Evolutionary conservation across 2,329 filamentous ascomycete species (phyloP), one percentile per base, ranked within the genome.

Genomic region (Aureobasidium sp.): DNA sequence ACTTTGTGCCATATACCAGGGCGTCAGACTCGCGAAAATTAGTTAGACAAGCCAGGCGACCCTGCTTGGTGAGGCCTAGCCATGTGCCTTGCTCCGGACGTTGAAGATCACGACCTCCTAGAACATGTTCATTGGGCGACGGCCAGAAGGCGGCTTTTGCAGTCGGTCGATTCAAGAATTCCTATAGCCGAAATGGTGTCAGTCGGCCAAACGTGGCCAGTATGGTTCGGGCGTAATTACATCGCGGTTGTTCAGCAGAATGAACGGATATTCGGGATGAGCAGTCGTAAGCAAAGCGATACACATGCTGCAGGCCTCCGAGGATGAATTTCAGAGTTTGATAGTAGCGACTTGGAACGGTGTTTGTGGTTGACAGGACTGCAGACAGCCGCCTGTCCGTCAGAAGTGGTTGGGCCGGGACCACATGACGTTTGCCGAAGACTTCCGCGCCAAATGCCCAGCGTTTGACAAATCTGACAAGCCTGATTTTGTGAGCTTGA

Each of bases 121-220:
- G 76, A 60, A 87, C 79, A 64, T 85, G 76, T 16, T 72, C 67
- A 66, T 83, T 71, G 3, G 83, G 82, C 11, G 74, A 67, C 45
- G 80, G 78, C 85, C 85, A 87, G 82, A 83, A 87, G 66, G 76
- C 73, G 63, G 81, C 83, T 37, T 74, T 73, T 36, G 81, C 79
- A 27, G 85, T 87, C 55, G 84, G 84, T 37, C 85, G 81, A 64
- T 77, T 77, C 57, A 87, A 77, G 66, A 82, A 87, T 75, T 87
- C 85, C 82, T 84, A 65, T 21, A 10, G 5, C 10, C 11, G 11
- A 32, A 6, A 37, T 16, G 3, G 8, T 44, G 25, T 59, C 16
- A 52, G 47, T 42, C 15, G 25, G 16, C 50, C 27, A 52, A 9
- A 30, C 15, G 9, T 54, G 15, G 25, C 27, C 37, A 54, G 37